Evolutionary conservation across 2,329 filamentous ascomycete species (phyloP), one percentile per base, ranked within the genome.

Genomic region (Aureobasidium sp.): DNA sequence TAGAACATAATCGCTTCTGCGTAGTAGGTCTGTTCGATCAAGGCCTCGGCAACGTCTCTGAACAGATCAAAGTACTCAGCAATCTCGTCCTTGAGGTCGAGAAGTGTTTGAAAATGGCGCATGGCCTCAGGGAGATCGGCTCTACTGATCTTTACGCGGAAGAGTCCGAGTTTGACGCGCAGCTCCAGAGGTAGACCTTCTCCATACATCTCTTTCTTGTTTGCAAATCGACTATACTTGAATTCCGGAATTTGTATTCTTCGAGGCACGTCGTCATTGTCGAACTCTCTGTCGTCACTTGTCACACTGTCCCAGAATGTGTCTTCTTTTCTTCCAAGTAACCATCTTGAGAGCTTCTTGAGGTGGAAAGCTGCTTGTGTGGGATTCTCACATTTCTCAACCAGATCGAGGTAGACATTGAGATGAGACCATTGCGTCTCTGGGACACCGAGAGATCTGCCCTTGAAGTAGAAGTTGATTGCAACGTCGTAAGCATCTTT

Each of bases 341-440:
- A 80, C 91, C 91, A 96, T 62, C 95, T 82, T 26, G 88, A 84
- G 17, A 96, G 75, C 2, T 80, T 79, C 71, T 89, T 94, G 13
- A 95, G 79, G 65, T 87, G 84, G 32, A 74, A 74, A 2, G 96
- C 82, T 2, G 89, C 91, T 66, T 87, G 81, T 6, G 79, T 74
- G 68, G 87, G 88, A 60, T 84, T 80, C 41, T 82, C 81, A 10
- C 84, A 75, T 52, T 86, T 84, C 32, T 86, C 84, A 64, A 92
- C 86, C 20, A 97, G 80, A 69, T 97, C 91, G 42, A 91, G 82
- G 67, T 94, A 96, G 60, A 92, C 88, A 64, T 91, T 89, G 46
- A 95, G 79, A 72, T 97, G 89, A 59, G 88, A 86, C 93, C 93
- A 99, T 53, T 80, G 78, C 32, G 79, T 75, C 3, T 72, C 74